Conservation (phyloP, 805 yeast species). For the Schwanniomyces vanrijiae region DNA sequence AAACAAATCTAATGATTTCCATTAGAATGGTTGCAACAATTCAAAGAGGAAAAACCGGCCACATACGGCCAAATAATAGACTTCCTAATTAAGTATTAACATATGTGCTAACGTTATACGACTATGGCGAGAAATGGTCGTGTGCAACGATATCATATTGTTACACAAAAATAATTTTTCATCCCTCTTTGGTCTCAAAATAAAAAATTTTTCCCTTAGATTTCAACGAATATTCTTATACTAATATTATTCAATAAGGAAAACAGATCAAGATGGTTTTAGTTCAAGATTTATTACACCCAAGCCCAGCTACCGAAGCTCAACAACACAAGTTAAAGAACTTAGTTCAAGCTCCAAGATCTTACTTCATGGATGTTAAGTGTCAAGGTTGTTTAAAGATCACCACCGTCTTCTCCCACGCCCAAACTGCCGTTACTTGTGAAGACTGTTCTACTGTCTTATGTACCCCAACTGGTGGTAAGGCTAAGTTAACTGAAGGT, state of each 20-base stretch:
- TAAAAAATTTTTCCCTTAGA: conserved; percentile 8
- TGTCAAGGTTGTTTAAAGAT: conserved; percentile 44
- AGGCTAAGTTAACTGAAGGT: conserved; percentile 44
- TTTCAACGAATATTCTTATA: neutral
- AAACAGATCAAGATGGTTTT: conserved; percentile 28
- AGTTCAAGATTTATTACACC: conserved; percentile 45
- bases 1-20: too few species aligned
- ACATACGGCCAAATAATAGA: neutral
- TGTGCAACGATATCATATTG: neutral
- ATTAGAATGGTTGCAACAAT: neutral
- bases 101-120: neutral
- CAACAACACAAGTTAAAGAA: conserved; percentile 38
- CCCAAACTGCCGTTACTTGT: conserved; percentile 44
- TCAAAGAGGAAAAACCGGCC: neutral
- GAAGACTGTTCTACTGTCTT: conserved; percentile 41
- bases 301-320: conserved; percentile 38
- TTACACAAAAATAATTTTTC: conserved; percentile 4
- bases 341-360: conserved; percentile 42
- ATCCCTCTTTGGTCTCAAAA: conserved; percentile 2
- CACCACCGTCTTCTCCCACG: conserved; percentile 43
- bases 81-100: conserved; percentile 4
- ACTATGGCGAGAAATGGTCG: neutral
- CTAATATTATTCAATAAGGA: neutral
- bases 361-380: conserved; percentile 43
- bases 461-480: conserved; percentile 44